Percentiles rank a stretch among this genome's conserved stretches.
Evolutionary conservation across 2,329 filamentous ascomycete species (phyloP).

Genomic region (Triangularia verruculosa): DNA sequence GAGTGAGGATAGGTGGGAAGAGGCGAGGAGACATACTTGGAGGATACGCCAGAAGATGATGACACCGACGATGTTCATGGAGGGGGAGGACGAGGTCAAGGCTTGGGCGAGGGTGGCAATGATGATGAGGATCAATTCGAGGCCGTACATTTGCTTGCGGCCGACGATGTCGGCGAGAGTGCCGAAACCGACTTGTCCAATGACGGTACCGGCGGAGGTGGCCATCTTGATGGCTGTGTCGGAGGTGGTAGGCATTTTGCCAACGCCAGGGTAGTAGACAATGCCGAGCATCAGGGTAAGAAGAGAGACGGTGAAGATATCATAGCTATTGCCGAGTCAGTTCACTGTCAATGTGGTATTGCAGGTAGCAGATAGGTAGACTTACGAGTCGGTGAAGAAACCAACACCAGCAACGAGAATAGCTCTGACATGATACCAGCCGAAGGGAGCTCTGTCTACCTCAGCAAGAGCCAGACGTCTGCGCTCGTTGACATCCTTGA

Average conservation of each 20-base stretch:
- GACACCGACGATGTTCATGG: conserved; percentile 61
- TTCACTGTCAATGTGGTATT: background rate
- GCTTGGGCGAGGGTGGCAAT: conserved; percentile 72
- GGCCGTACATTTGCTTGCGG: conserved; percentile 63
- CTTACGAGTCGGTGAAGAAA: conserved; percentile 76
- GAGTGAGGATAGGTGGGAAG: background rate
- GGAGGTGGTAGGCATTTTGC: conserved; percentile 61
- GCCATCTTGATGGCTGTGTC: conserved; percentile 85
- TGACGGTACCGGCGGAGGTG: conserved; percentile 77
- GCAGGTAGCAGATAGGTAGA: background rate
- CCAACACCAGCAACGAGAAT: conserved; percentile 77
- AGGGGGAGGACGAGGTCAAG: conserved; percentile 59
- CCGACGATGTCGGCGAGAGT: conserved; percentile 74
- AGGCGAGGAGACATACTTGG: conserved; percentile 46
- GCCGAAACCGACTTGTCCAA: conserved; percentile 80
- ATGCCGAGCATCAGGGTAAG: conserved; percentile 74
- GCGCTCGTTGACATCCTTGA: conserved; percentile 73
- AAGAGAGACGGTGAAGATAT: conserved; percentile 72
- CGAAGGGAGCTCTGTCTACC: conserved; percentile 77
- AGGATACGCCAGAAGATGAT: conserved; percentile 80
- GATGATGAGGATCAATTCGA: conserved; percentile 78
- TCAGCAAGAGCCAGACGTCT: conserved; percentile 75
- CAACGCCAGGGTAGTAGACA: conserved; percentile 63
- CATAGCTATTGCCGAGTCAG: conserved; percentile 14
- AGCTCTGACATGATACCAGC: conserved; percentile 80